A percentile compares a stretch with the other conserved stretches of the same genome.
These are phyloP conservation scores for Aspergillus flavus DNA, from an alignment of 2,329 filamentous ascomycete genomes.

Conservation along the genomic window DNA sequence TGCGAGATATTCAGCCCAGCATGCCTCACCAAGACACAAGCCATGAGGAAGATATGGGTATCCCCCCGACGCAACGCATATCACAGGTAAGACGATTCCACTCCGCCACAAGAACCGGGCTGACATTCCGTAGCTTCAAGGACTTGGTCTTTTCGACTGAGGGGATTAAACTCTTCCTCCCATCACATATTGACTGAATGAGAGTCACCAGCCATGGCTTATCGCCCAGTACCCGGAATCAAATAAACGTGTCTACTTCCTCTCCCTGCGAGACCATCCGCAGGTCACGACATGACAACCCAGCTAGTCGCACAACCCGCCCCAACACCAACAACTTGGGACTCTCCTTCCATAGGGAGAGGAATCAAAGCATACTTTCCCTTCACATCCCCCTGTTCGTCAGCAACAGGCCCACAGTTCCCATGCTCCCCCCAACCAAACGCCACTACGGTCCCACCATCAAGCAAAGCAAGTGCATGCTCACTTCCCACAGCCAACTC, in stretches of 20 bases:
- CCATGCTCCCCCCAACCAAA: slow-evolving; percentile 99
- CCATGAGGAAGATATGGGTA: slow-evolving; percentile 39
- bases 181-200: not conserved
- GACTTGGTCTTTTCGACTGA: slow-evolving; percentile 49
- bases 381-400: slow-evolving; percentile 67
- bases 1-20: slow-evolving; percentile 39
- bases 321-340: slow-evolving; percentile 64
- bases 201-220: not conserved
- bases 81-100: slow-evolving; percentile 44
- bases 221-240: not conserved
- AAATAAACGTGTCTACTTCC: not conserved
- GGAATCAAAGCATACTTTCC: slow-evolving; percentile 69
- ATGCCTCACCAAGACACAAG: slow-evolving; percentile 21
- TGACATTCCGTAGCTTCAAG: slow-evolving; percentile 36
- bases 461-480: slow-evolving; percentile 75
- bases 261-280: not conserved
- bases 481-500: slow-evolving; percentile 85
- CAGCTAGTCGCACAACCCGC: slow-evolving; percentile 93
- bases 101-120: slow-evolving; percentile 9
- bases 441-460: slow-evolving; percentile 67
- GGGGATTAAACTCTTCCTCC: not conserved
- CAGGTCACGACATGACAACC: slow-evolving; percentile 51
- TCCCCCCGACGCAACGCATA: slow-evolving; percentile 53
- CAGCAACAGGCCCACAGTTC: slow-evolving; percentile 76
- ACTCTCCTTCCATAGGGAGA: slow-evolving; percentile 55